Conservation (phyloP, 345 rosid genomes). For the Brassica incana region DNA sequence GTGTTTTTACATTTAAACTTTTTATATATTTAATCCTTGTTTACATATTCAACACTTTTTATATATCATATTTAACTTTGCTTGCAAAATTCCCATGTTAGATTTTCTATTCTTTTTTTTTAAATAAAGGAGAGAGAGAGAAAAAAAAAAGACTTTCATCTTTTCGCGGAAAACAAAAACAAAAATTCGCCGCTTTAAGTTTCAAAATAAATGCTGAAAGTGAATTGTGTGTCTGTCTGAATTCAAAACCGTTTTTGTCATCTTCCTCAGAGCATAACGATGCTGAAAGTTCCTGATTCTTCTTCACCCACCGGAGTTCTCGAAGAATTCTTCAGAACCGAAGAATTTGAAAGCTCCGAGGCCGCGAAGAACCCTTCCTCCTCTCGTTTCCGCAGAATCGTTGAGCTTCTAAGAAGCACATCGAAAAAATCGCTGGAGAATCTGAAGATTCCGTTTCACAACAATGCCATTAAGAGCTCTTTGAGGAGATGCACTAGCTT, state of each 20-base stretch:
- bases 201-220: neutral
- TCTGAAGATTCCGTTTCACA: too few species aligned
- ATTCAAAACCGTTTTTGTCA: neutral
- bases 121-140: too few species aligned
- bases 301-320: neutral
- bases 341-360: too few species aligned
- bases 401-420: too few species aligned
- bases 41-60: neutral
- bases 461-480: too few species aligned
- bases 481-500: too few species aligned
- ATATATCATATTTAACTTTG: neutral
- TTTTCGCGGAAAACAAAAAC: neutral
- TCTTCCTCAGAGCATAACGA: neutral
- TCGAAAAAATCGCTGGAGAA: too few species aligned
- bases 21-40: too few species aligned
- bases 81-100: neutral
- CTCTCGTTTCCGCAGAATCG: too few species aligned
- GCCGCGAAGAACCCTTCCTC: too few species aligned
- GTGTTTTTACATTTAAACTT: too few species aligned
- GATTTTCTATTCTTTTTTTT: neutral
- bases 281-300: neutral
- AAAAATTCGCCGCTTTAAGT: neutral
- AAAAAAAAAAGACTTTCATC: neutral
- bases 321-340: too few species aligned
- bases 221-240: neutral